These are phyloP conservation scores for Phlebiopsis gigantea DNA, from an alignment of 768 basidiomycete genomes.

Conservation along the genomic window DNA sequence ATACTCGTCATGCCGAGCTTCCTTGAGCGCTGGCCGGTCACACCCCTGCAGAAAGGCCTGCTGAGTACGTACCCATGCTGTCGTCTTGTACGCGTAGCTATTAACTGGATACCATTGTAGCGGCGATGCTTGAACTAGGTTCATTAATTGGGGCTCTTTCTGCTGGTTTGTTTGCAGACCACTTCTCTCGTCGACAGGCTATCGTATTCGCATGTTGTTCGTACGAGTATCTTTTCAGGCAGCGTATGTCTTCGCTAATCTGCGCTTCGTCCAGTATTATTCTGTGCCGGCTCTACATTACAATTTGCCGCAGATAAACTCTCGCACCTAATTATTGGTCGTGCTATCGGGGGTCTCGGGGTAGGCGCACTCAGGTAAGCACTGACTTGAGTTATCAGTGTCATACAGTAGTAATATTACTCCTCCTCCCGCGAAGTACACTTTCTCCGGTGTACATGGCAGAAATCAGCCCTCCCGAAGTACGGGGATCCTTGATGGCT, in stretches of 20 bases:
- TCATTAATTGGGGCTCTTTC: conserved; percentile 70
- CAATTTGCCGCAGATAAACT: conserved; percentile 59
- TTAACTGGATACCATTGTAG: conserved; percentile 29
- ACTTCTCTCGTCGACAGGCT: conserved; percentile 57
- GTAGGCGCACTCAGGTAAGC: conserved; percentile 58
- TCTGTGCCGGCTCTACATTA: conserved; percentile 66
- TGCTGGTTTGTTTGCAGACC: conserved; percentile 66
- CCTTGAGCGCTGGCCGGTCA: conserved; percentile 58
- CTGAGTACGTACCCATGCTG: conserved; percentile 48
- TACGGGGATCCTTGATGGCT: conserved; percentile 72
- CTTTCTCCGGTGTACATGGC: conserved; percentile 80
- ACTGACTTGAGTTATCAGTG: too few relatives aligned
- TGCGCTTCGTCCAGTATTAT: conserved; percentile 41
- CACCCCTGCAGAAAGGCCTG: conserved; percentile 66
- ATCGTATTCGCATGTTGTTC: conserved; percentile 66
- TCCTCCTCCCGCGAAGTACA: conserved; percentile 43
- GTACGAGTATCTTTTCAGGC: conserved; percentile 15
- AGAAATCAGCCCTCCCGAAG: conserved; percentile 78
- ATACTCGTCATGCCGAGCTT: conserved; percentile 82
- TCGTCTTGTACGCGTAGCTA: conserved; percentile 18
- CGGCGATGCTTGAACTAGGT: conserved; percentile 73
- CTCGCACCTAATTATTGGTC: conserved; percentile 56
- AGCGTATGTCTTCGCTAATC: neutral
- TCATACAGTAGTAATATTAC: neutral
- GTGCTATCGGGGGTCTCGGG: conserved; percentile 73